Conservation (phyloP, 1,139 yeast genomes). For the Starmera stellimalicola region DNA sequence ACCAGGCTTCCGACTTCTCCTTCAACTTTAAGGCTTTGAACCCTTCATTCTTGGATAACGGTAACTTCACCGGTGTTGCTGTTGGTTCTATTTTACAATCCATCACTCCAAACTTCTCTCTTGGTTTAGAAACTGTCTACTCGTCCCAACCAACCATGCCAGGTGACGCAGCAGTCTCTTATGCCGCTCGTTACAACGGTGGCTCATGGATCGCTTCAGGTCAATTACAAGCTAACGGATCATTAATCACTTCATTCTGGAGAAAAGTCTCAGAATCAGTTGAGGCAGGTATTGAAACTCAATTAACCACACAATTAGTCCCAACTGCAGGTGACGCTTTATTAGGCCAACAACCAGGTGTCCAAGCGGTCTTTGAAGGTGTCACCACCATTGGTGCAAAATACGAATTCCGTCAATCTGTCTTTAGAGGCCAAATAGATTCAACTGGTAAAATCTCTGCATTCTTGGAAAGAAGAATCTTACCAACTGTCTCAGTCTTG, state of each 20-base stretch:
- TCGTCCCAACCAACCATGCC: constrained; percentile 71
- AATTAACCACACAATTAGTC: constrained; percentile 66
- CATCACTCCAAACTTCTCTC: constrained; percentile 69
- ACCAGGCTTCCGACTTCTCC: constrained; percentile 81
- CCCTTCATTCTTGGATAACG: constrained; percentile 70
- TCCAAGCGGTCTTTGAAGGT: constrained; percentile 81
- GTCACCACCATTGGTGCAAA: constrained; percentile 93
- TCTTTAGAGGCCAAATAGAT: constrained; percentile 92
- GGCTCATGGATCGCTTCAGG: constrained; percentile 92
- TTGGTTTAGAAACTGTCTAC: constrained; percentile 92
- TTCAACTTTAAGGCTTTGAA: constrained; percentile 84
- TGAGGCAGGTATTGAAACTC: constrained; percentile 95
- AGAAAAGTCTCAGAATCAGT: constrained; percentile 85
- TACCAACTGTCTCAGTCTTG: constrained; percentile 82
- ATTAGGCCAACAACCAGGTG: constrained; percentile 73
- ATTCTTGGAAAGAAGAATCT: constrained; percentile 84
- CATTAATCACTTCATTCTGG: constrained; percentile 85
- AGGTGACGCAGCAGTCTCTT: constrained; percentile 87
- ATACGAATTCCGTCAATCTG: constrained; percentile 94
- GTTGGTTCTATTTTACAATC: constrained; percentile 89
- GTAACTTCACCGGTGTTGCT: constrained; percentile 77
- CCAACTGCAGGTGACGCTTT: constrained; percentile 69
- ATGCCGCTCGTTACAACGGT: constrained; percentile 83
- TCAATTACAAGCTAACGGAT: constrained; percentile 90
- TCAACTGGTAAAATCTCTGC: constrained; percentile 86